Evolutionary conservation across 768 basidiomycete genomes (phyloP).

Genomic region (Tricholoma bakamatsutake): DNA sequence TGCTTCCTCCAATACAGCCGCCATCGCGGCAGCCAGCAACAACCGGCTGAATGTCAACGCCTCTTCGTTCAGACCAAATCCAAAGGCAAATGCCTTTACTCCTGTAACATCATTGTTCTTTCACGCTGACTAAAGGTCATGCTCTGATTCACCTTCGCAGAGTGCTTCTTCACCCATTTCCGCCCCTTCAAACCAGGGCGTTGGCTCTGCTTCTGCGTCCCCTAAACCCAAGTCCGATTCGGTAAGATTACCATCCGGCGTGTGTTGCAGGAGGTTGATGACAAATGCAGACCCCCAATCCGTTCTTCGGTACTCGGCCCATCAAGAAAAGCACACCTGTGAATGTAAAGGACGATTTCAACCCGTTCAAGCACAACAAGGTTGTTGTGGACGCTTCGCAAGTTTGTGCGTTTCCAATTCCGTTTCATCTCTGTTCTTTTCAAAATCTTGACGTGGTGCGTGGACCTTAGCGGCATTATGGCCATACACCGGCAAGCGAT

Average conservation of each 20-base stretch:
- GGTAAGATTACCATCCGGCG: slow-evolving; percentile 22
- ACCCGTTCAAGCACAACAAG: slow-evolving; percentile 88
- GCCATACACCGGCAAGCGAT: slow-evolving; percentile 90
- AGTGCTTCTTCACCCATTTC: slow-evolving; percentile 42
- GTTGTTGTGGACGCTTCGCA: slow-evolving; percentile 65
- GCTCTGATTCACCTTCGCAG: slow-evolving; percentile 26
- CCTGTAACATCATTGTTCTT: slow-evolving; percentile 41
- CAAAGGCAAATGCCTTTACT: slow-evolving; percentile 71
- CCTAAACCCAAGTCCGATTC: slow-evolving; percentile 61
- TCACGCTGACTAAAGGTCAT: slow-evolving; percentile 16
- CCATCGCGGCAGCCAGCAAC: slow-evolving; percentile 37
- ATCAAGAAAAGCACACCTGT: slow-evolving; percentile 73
- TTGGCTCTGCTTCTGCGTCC: slow-evolving; percentile 45
- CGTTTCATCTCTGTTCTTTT: not conserved
- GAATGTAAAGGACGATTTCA: slow-evolving; percentile 94
- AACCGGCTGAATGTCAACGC: slow-evolving; percentile 83
- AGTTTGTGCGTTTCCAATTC: slow-evolving; percentile 51
- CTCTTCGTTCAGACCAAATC: slow-evolving; percentile 85
- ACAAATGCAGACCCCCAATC: slow-evolving; percentile 48
- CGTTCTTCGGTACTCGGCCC: slow-evolving; percentile 82
- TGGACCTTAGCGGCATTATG: slow-evolving; percentile 56
- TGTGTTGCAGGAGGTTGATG: not conserved
- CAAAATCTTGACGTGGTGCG: not conserved
- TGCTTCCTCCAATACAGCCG: slow-evolving; percentile 40
- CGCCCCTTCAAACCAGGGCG: slow-evolving; percentile 22